phyloP scores from a whole-genome alignment of 2,329 filamentous ascomycete genomes.

The Tolypocladium guangdongense region DNA sequence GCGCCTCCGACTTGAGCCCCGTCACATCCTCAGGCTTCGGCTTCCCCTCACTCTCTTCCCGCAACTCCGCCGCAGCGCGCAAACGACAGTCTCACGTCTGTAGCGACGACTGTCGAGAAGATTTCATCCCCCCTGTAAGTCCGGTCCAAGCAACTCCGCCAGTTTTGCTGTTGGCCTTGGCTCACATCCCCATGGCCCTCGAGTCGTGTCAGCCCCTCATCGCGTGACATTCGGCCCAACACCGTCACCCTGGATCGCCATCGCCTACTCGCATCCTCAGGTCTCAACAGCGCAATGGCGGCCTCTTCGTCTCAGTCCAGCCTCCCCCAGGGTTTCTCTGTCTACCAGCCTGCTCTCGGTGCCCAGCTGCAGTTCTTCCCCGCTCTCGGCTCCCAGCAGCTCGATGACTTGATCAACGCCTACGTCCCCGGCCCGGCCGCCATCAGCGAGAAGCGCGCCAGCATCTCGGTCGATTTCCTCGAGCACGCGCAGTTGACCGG shows the following conservation, averaged over 20 bases:
- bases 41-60: not conserved
- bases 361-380: slow-evolving; percentile 54
- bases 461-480: slow-evolving; percentile 49
- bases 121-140: not conserved
- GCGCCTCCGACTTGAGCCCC: not conserved
- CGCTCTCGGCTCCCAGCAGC: slow-evolving; percentile 49
- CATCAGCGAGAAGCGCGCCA: slow-evolving; percentile 47
- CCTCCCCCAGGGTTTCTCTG: slow-evolving; percentile 41
- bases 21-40: slow-evolving; percentile 1
- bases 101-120: not conserved
- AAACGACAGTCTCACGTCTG: no score
- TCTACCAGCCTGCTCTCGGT: slow-evolving; percentile 48
- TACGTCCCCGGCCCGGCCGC: slow-evolving; percentile 43
- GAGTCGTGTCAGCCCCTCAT: not conserved
- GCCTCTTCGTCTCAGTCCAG: slow-evolving; percentile 8
- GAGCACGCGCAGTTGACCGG: slow-evolving; percentile 41
- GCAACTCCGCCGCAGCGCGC: not conserved
- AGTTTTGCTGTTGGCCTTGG: not conserved
- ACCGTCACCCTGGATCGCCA: not conserved
- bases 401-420: slow-evolving; percentile 47
- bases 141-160: not conserved
- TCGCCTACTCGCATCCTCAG: not conserved
- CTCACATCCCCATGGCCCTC: not conserved
- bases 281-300: slow-evolving; percentile 13
- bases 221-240: slow-evolving; percentile 1